phyloP scores from a whole-genome alignment of 1,284 basidiomycete genomes.

The Cryptococcus maquisensis region DNA sequence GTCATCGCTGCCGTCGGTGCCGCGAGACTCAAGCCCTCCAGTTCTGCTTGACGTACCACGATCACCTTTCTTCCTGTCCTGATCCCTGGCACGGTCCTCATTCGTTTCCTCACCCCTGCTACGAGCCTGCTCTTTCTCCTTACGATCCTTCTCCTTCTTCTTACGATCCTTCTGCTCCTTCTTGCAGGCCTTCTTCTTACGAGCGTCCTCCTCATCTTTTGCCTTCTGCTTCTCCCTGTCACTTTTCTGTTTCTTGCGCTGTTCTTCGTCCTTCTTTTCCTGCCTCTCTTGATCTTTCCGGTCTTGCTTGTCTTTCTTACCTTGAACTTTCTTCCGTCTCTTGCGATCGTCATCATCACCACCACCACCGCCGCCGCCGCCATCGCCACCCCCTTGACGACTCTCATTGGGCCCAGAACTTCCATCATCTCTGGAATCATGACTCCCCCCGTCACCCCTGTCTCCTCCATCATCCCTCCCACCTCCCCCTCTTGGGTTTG shows the following conservation, averaged over 20 bases:
- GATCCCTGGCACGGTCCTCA: too few species aligned
- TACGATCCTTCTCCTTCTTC: too few species aligned
- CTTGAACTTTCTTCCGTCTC: background rate
- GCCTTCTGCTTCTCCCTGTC: background rate
- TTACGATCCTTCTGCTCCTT: too few species aligned
- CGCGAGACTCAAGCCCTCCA: too few species aligned
- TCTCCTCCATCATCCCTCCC: background rate
- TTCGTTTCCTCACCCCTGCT: too few species aligned
- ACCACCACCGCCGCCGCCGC: background rate
- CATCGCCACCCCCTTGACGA: background rate
- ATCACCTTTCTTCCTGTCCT: too few species aligned
- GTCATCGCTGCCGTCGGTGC: background rate
- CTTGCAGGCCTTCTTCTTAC: too few species aligned
- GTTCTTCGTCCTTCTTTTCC: background rate
- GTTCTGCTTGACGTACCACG: too few species aligned
- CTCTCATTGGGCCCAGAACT: background rate
- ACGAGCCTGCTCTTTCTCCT: too few species aligned
- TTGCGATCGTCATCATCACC: background rate
- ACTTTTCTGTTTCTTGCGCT: background rate
- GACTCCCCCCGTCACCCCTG: background rate
- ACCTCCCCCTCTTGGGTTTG: background rate
- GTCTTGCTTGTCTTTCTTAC: background rate
- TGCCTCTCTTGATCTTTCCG: background rate
- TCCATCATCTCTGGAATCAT: background rate
- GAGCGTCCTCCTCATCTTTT: background rate